Evolutionary conservation across 2,329 filamentous ascomycete species (phyloP), one percentile per base, ranked within the genome.

Genomic region (Arachnomyces sp.): DNA sequence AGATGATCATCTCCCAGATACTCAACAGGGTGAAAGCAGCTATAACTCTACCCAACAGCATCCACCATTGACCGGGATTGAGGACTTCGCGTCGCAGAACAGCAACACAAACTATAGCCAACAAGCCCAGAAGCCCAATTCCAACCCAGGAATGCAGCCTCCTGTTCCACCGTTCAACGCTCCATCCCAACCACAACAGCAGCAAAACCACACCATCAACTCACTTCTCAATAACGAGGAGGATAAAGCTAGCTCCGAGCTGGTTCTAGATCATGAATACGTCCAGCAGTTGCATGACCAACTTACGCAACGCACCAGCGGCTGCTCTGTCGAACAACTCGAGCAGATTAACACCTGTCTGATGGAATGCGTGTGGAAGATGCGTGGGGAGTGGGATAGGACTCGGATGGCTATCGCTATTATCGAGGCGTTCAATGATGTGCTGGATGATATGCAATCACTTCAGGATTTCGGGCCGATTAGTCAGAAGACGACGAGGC

Each of bases 341-440:
- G 90, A 96, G 69, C 90, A 96, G 63, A 82, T 95, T 59, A 89
- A 89, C 60, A 82, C 88, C 6, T 80, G 83, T 50, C 69, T 96
- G 47, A 96, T 96, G 90, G 84, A 90, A 45, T 79, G 82, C 47
- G 76, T 96, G 33, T 98, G 92, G 92, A 74, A 73, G 45, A 76
- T 75, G 44, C 76, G 88, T 36, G 74, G 78, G 35, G 82, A 93
- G 54, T 92, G 86, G 78, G 92, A 98, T 63, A 78, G 92, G 32
- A 82, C 80, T 52, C 73, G 74, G 52, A 88, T 95, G 11, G 72
- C 82, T 11, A 67, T 67, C 34, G 67, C 72, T 29, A 73, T 93
- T 29, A 71, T 70, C 31, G 69, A 74, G 12, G 78, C 84, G 3
- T 95, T 95, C 60, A 89, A 93, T 52, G 78, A 80, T 21, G 69